A percentile compares a stretch with the other conserved stretches of the same genome.
Conservation (phyloP, 345 rosid species). For the Eucalyptus cloeziana region DNA sequence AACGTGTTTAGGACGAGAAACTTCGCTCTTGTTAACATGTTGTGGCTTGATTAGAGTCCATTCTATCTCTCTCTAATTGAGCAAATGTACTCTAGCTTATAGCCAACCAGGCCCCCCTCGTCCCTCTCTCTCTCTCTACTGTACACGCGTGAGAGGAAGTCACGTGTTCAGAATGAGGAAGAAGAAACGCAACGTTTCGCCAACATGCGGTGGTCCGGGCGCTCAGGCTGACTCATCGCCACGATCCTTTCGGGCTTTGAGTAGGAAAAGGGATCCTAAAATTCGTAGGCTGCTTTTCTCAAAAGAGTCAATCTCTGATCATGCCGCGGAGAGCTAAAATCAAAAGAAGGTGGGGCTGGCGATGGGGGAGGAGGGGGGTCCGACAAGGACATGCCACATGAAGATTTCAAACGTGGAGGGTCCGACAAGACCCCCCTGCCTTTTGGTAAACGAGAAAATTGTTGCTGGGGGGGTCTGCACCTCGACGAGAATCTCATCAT, state of each 20-base stretch:
- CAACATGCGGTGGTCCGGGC: background rate
- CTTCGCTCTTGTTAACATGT: background rate
- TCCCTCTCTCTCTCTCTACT: background rate
- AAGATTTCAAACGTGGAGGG: background rate
- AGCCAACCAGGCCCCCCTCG: background rate
- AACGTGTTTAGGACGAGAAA: background rate
- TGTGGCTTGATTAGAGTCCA: background rate
- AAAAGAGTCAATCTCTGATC: background rate
- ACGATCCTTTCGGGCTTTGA: background rate
- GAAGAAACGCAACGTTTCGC: too few species aligned
- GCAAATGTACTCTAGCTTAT: background rate
- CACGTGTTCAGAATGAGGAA: background rate
- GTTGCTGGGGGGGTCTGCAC: background rate
- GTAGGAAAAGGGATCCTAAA: background rate
- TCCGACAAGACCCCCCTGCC: background rate
- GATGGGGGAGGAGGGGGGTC: background rate
- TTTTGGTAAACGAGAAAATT: background rate
- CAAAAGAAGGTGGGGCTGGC: background rate
- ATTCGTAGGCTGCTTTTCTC: background rate
- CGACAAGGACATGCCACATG: background rate
- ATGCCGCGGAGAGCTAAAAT: background rate
- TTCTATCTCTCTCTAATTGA: background rate
- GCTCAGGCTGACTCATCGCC: conserved; percentile 2
- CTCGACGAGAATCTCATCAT: background rate
- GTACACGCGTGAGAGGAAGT: background rate